Base-by-base conservation (phyloP, 176 grass and related monocot genomes). In the Dendrocalamus sinicus region DNA sequence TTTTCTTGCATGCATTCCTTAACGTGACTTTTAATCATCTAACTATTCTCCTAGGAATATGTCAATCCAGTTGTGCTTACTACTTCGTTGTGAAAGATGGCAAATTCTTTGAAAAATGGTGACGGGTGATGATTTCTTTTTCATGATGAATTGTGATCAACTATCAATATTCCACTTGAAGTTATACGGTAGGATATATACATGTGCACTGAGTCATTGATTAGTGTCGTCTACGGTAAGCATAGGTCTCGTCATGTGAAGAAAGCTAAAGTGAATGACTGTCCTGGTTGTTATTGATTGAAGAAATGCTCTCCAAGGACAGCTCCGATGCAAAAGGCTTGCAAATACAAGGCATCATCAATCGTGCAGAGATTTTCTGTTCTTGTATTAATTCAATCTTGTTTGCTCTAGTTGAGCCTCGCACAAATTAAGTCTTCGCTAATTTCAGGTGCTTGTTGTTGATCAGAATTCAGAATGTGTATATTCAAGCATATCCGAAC, bases 221-320 rank as follows among this genome's bases (percentile, higher is more conserved):
- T 5, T 12, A 23, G 43, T 68, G 35, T 10, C 50, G 62, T 85
- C 48, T 0, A 67, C 62, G 62, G 61, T 11, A 85, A 84, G 83
- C 12, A 19, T 65, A 44, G 47, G 11, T 75, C 72, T 75, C 16
- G 12, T 30, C 72, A 20, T 53, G 50, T 12, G 15, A 75, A 37
- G 28, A 55, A 75, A 75, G 16, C 26, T 75, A 8, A 32, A 54
- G 16, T 20, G 50, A 4, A 19, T 41, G 17, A 28, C 7, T 45
- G n/a, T 14, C 24, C 74, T 77, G 35, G 75, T 72, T 72, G 66
- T 59, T 0, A 46, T 78, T 47, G 30, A 52, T 52, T 66, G 16
- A 71, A 79, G 75, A 44, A 37, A 59, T 68, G 48, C 30, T 22
- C 62, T 45, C 1, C 4, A 3, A 58, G 24, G 50, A 76, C 74